Percentiles rank a stretch among this genome's conserved stretches.
These are phyloP conservation scores for Apophysomyces elegans DNA, from an alignment of 371 early-diverging fungal genomes.

Conservation along the genomic window DNA sequence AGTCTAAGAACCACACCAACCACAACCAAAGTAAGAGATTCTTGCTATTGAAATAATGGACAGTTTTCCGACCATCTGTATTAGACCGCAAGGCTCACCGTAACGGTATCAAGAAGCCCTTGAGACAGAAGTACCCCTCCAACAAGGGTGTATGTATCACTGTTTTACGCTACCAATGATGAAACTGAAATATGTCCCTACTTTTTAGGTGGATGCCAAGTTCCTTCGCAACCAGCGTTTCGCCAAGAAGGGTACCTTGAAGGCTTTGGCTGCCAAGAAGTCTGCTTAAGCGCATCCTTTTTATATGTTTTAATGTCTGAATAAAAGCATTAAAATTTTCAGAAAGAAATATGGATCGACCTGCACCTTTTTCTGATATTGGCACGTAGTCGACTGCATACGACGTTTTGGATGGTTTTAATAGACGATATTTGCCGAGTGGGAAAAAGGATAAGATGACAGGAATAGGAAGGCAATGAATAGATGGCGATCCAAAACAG, in stretches of 20 bases:
- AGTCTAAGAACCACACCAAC: conserved; percentile 99
- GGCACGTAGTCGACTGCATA: no score
- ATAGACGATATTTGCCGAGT: no score
- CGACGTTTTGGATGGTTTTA: no score
- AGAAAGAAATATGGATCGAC: neutral
- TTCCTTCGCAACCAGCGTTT: conserved; percentile 98
- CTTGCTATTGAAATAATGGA: conserved; percentile 1
- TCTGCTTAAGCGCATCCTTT: conserved; percentile 10
- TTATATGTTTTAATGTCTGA: conserved; percentile 3
- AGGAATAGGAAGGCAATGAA: no score
- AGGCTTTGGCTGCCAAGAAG: conserved; percentile 38
- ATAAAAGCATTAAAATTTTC: conserved; percentile 2
- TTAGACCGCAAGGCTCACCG: conserved; percentile 98
- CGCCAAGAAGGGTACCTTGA: conserved; percentile 82
- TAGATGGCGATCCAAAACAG: no score
- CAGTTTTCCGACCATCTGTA: neutral
- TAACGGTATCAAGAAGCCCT: conserved; percentile 97
- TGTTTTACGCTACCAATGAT: neutral
- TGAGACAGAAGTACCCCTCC: conserved; percentile 85
- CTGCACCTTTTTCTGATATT: no score
- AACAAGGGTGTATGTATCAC: conserved; percentile 83
- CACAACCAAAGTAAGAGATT: conserved; percentile 94
- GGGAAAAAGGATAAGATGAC: no score
- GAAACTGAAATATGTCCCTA: neutral
- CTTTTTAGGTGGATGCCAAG: conserved; percentile 86